A percentile compares a stretch with the other conserved stretches of the same genome.
These are phyloP conservation scores for Colletotrichum liriopes DNA, from an alignment of 2,329 filamentous ascomycete genomes.

Conservation along the genomic window DNA sequence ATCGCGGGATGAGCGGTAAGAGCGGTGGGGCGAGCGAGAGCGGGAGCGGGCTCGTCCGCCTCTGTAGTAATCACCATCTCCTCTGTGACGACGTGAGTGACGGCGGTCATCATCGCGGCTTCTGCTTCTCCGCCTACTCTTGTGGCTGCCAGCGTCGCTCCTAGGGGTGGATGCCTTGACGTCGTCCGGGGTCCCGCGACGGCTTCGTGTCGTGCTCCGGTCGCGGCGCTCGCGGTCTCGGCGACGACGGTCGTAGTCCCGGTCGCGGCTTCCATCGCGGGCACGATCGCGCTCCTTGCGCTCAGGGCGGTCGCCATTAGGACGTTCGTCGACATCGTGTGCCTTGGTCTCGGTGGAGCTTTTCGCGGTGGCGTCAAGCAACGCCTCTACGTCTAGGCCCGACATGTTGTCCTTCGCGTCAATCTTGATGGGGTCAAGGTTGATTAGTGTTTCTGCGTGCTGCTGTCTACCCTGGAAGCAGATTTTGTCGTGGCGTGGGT, in stretches of 20 bases:
- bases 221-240: constrained; percentile 69
- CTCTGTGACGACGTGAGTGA: constrained; percentile 80
- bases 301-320: constrained; percentile 65
- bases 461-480: constrained; percentile 5
- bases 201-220: constrained; percentile 65
- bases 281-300: constrained; percentile 68
- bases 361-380: constrained; percentile 88
- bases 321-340: constrained; percentile 70
- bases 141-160: constrained; percentile 85
- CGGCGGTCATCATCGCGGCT: constrained; percentile 84
- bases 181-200: constrained; percentile 66
- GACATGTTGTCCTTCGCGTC: constrained; percentile 57
- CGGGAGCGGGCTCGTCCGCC: constrained; percentile 68
- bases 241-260: constrained; percentile 64
- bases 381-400: constrained; percentile 84
- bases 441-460: background rate
- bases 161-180: constrained; percentile 77
- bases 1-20: constrained; percentile 68
- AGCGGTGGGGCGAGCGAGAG: constrained; percentile 78
- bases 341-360: constrained; percentile 65
- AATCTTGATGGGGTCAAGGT: background rate
- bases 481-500: constrained; percentile 14
- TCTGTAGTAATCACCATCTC: constrained; percentile 79
- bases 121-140: constrained; percentile 85
- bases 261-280: constrained; percentile 63